A percentile compares a stretch with the other conserved stretches of the same genome.
phyloP scores from a whole-genome alignment of 108 stramenopile species.

The Cyclostephanos tholiformis region DNA sequence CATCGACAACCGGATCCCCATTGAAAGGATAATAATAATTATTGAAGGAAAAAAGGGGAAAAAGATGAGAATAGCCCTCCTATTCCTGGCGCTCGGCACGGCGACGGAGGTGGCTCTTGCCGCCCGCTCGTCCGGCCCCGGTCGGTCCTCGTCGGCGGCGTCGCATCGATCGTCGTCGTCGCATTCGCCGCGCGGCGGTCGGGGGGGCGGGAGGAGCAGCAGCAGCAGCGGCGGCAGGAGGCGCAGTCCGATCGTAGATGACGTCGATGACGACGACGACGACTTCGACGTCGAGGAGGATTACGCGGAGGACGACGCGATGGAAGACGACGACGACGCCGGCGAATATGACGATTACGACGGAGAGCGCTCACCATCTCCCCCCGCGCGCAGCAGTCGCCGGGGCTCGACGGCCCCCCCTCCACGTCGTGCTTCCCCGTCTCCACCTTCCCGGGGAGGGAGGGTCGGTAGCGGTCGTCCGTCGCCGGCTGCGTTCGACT shows the following conservation, averaged over 20 bases:
- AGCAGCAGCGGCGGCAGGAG: slow-evolving; percentile 33
- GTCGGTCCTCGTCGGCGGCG: slow-evolving; percentile 18
- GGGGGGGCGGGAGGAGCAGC: slow-evolving; percentile 1
- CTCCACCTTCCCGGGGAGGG: slow-evolving; percentile 1
- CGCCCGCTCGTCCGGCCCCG: slow-evolving; percentile 25
- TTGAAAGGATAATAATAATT: background rate
- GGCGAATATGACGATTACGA: slow-evolving; percentile 42
- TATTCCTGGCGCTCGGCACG: slow-evolving; percentile 10
- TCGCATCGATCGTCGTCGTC: slow-evolving; percentile 22
- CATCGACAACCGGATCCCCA: background rate
- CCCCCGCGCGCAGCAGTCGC: slow-evolving; percentile 38
- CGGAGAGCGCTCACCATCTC: no score
- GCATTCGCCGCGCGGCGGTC: slow-evolving; percentile 10
- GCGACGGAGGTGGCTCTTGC: slow-evolving; percentile 19
- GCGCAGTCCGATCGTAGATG: slow-evolving; percentile 43
- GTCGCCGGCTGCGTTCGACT: background rate
- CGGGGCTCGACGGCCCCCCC: slow-evolving; percentile 6
- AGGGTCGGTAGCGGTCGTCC: background rate
- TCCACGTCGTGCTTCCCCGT: slow-evolving; percentile 8
- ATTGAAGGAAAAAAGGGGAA: background rate
- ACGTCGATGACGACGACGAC: slow-evolving; percentile 39
- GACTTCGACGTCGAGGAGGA: slow-evolving; percentile 60
- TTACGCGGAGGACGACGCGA: slow-evolving; percentile 8
- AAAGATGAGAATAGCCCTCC: slow-evolving; percentile 4
- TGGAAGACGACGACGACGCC: slow-evolving; percentile 53